phyloP scores from a whole-genome alignment of 164 flowering plant genomes.

The Aristolochia californica region DNA sequence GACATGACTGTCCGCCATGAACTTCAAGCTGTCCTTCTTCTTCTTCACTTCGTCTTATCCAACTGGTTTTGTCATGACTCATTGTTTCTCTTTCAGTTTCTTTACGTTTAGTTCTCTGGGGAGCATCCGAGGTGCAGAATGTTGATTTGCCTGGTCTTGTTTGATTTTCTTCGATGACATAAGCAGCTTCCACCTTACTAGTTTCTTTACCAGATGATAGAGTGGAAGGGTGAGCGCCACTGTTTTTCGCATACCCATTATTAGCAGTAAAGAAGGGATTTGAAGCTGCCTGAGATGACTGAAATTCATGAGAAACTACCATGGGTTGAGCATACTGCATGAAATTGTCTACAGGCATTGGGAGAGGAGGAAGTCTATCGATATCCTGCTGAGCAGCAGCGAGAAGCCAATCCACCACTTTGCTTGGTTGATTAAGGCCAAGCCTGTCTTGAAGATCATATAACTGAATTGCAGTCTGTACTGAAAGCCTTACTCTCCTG shows the following conservation, averaged over 20 bases:
- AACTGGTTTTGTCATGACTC: too few species aligned
- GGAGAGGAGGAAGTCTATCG: constrained; percentile 75
- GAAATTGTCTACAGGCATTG: constrained; percentile 25
- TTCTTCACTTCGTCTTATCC: not conserved
- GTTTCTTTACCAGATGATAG: too few species aligned
- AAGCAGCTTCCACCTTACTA: too few species aligned
- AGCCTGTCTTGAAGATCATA: constrained; percentile 85
- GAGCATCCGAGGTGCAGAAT: too few species aligned
- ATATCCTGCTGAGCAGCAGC: constrained; percentile 57
- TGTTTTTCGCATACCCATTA: too few species aligned
- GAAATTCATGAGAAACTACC: constrained; percentile 12
- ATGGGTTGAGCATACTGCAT: constrained; percentile 25
- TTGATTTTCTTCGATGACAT: too few species aligned
- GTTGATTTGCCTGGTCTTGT: too few species aligned
- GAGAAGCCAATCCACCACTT: constrained; percentile 83
- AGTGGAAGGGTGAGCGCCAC: too few species aligned
- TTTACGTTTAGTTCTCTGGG: too few species aligned
- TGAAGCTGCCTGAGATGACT: too few species aligned
- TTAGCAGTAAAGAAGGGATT: too few species aligned
- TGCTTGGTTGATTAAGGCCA: constrained; percentile 76
- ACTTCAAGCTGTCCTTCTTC: constrained; percentile 16
- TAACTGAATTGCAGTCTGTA: constrained; percentile 74
- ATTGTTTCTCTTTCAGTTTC: too few species aligned
- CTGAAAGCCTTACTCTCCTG: constrained; percentile 78
- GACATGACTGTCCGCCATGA: not conserved